Percentiles rank a stretch among this genome's conserved stretches.
phyloP scores from a whole-genome alignment of 495 filamentous ascomycete genomes.

The Xylaria sp. region DNA sequence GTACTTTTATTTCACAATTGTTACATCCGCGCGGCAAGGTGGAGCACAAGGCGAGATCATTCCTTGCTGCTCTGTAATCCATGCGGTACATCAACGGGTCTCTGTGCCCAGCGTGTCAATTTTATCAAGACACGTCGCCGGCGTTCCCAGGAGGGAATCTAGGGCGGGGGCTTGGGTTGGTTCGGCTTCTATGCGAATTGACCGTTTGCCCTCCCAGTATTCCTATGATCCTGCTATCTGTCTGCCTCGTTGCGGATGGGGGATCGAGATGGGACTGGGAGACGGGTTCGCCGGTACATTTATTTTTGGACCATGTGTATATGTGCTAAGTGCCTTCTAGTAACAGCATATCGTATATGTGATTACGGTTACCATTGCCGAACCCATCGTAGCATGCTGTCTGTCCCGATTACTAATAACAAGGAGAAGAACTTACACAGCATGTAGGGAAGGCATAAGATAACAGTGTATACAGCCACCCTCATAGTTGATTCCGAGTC shows the following conservation, averaged over 20 bases:
- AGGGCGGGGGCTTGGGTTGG: slow-evolving; percentile 42
- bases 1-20: slow-evolving; percentile 2
- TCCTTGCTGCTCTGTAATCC: slow-evolving; percentile 72
- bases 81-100: slow-evolving; percentile 60
- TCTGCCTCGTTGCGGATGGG: slow-evolving; percentile 31
- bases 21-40: slow-evolving; percentile 61
- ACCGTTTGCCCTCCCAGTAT: slow-evolving; percentile 44
- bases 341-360: neutral
- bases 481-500: no score
- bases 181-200: slow-evolving; percentile 46
- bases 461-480: neutral
- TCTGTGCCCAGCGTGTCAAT: slow-evolving; percentile 17
- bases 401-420: neutral
- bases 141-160: slow-evolving; percentile 37
- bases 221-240: slow-evolving; percentile 35
- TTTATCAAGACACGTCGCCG: slow-evolving; percentile 36
- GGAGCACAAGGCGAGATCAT: slow-evolving; percentile 69
- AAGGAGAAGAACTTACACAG: neutral
- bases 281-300: slow-evolving; percentile 44
- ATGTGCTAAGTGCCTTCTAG: neutral
- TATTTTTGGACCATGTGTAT: neutral
- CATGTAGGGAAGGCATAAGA: no score
- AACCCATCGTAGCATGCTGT: neutral
- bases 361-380: neutral
- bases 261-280: slow-evolving; percentile 37